Evolutionary conservation across 2,329 filamentous ascomycete genomes (phyloP).

Genomic region (Aspergillus nomiae): DNA sequence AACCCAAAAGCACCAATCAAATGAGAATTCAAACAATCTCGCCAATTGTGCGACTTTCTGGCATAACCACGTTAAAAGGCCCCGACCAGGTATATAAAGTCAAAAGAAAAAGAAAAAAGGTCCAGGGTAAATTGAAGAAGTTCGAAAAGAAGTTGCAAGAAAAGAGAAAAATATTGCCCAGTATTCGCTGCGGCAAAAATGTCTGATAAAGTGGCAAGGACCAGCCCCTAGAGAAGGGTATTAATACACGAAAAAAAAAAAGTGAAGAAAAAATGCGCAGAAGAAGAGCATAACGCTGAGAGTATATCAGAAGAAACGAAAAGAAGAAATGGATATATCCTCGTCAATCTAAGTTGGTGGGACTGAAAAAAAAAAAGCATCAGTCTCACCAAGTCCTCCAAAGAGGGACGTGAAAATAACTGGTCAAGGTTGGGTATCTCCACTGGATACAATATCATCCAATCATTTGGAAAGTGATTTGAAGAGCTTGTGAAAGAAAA

Average conservation of each 20-base stretch:
- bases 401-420: slow-evolving; percentile 5
- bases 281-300: slow-evolving; percentile 13
- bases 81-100: slow-evolving; percentile 27
- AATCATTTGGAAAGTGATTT: background rate
- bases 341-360: slow-evolving; percentile 13
- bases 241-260: slow-evolving; percentile 21
- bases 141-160: slow-evolving; percentile 3
- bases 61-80: slow-evolving; percentile 43
- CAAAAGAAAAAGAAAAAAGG: slow-evolving; percentile 24
- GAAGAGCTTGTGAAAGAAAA: background rate
- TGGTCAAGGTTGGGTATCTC: slow-evolving; percentile 2
- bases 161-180: slow-evolving; percentile 16
- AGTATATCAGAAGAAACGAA: slow-evolving; percentile 15
- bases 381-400: background rate
- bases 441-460: slow-evolving; percentile 1
- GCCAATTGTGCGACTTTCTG: slow-evolving; percentile 42
- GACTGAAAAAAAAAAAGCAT: background rate
- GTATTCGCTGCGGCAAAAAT: slow-evolving; percentile 27
- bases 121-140: slow-evolving; percentile 15
- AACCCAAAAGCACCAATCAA: slow-evolving; percentile 45
- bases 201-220: slow-evolving; percentile 34
- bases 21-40: slow-evolving; percentile 36
- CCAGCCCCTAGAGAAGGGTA: slow-evolving; percentile 40
- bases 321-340: slow-evolving; percentile 14
- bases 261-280: slow-evolving; percentile 9